Percentiles rank a stretch among this genome's conserved stretches.
These are phyloP conservation scores for Candida maesae DNA, from an alignment of 805 yeast species.

Conservation along the genomic window DNA sequence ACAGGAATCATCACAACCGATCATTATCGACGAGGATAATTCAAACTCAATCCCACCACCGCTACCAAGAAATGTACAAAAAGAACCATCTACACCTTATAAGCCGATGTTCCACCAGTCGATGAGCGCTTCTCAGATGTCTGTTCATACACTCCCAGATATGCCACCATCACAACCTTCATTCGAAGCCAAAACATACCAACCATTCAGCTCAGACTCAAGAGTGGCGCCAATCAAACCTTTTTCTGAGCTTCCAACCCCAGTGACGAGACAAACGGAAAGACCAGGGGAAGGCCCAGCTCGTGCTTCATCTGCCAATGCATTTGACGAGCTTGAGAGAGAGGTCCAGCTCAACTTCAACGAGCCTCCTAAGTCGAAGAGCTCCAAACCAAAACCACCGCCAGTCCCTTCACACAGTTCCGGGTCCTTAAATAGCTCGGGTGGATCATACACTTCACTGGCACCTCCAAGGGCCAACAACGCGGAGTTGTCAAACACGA, in stretches of 20 bases:
- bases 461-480: conserved; percentile 12
- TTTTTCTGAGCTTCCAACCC: neutral
- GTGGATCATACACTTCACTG: conserved; percentile 8
- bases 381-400: conserved; percentile 16
- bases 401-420: conserved; percentile 27
- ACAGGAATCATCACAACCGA: conserved; percentile 2
- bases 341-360: conserved; percentile 30
- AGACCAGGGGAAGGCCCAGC: too few relatives aligned
- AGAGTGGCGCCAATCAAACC: too few relatives aligned
- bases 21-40: neutral
- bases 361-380: conserved; percentile 5
- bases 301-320: conserved; percentile 16
- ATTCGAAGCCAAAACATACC: too few relatives aligned
- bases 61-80: conserved; percentile 14
- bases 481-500: conserved; percentile 17
- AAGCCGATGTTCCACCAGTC: conserved; percentile 3
- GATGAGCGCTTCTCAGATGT: conserved; percentile 11
- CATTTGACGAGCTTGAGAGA: conserved; percentile 32
- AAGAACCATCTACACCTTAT: too few relatives aligned
- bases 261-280: too few relatives aligned
- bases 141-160: conserved; percentile 24
- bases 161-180: conserved; percentile 16
- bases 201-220: too few relatives aligned
- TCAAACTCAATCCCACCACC: conserved; percentile 21
- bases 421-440: conserved; percentile 11